Evolutionary conservation across 164 flowering plant species (phyloP), one percentile per base, ranked within the genome.

Genomic region (Kingdonia uniflora): DNA sequence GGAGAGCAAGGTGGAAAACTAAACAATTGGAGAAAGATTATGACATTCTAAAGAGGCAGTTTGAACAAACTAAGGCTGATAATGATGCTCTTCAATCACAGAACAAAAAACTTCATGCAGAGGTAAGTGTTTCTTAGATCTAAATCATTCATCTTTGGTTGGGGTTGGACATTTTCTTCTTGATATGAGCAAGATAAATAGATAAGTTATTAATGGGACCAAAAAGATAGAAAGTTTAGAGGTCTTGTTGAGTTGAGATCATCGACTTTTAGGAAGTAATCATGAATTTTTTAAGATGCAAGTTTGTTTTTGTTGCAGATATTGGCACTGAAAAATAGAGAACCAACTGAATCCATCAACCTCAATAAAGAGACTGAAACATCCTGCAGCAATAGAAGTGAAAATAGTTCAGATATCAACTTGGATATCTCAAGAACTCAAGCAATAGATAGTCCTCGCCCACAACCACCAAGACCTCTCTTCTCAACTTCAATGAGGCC

Each of bases 301-400:
- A 22, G 4, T 20, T 47, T 20, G 23, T 47, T 8, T 35, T 20
- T 5, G 6, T 11, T 72, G 65, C 85, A 87, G 99, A 78, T 92
- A 58, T 5, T 78, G 80, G 79, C 84, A 23, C 68, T 88, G 56
- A 92, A 80, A 65, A 69, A 61, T 52, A 82, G 83, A 59, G 96
- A 85, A 49, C 75, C 85, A 53, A 67, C 86, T 14, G 99, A 82
- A 47, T 80, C 78, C 22, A 85, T 92, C 60, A 92, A 88, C 70
- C 87, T 92, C 14, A 92, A 88, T 55, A 92, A 92, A 69, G 99
- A 92, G 59, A 88, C 96, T 0, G 96, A 92, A 52, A 96, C 94
- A 0, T 88, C 96, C 14, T 72, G 80, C 71, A 92, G 96, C 66
- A 92, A 84, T 58, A 73, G 85, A 58, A 92, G 95, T 51, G 96